A percentile compares a stretch with the other conserved stretches of the same genome.
Evolutionary conservation across 805 yeast species (phyloP).

Genomic region (Suhomyces pyralidae): DNA sequence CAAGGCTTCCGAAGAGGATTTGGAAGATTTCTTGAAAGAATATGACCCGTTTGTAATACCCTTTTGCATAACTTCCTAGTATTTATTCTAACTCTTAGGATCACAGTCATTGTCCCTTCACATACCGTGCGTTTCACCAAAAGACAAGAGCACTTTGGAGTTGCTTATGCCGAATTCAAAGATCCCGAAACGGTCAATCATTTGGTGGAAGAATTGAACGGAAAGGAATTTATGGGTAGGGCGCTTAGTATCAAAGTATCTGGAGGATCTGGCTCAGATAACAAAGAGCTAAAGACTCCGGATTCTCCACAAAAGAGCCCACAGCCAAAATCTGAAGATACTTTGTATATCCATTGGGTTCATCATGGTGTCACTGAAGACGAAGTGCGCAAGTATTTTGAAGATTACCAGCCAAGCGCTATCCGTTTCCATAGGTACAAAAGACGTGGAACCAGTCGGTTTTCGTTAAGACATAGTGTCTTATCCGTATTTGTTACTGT

Average conservation of each 20-base stretch:
- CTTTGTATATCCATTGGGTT: constrained; percentile 44
- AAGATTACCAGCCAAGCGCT: constrained; percentile 26
- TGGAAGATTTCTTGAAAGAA: constrained; percentile 42
- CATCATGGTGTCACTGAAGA: constrained; percentile 40
- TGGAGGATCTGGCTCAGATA: neutral
- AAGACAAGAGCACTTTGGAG: constrained; percentile 52
- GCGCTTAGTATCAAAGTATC: constrained; percentile 17
- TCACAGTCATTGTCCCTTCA: constrained; percentile 51
- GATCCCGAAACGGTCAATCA: constrained; percentile 24
- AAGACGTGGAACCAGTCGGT: neutral
- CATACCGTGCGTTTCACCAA: constrained; percentile 49
- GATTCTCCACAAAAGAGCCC: neutral
- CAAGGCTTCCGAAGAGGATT: constrained; percentile 51
- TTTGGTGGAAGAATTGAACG: constrained; percentile 25
- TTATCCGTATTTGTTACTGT: constrained; percentile 17
- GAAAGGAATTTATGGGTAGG: constrained; percentile 33
- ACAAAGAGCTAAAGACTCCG: neutral
- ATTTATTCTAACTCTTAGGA: constrained; percentile 8
- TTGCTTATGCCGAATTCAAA: constrained; percentile 41
- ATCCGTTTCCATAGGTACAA: neutral
- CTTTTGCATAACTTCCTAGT: neutral
- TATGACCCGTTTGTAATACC: constrained; percentile 44
- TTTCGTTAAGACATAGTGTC: neutral
- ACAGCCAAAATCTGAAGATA: constrained; percentile 22
- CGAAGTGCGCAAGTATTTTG: constrained; percentile 44